A percentile compares a stretch with the other conserved stretches of the same genome.
phyloP scores from a whole-genome alignment of 345 rosid genomes.

The Psidium friedrichsthalianum region DNA sequence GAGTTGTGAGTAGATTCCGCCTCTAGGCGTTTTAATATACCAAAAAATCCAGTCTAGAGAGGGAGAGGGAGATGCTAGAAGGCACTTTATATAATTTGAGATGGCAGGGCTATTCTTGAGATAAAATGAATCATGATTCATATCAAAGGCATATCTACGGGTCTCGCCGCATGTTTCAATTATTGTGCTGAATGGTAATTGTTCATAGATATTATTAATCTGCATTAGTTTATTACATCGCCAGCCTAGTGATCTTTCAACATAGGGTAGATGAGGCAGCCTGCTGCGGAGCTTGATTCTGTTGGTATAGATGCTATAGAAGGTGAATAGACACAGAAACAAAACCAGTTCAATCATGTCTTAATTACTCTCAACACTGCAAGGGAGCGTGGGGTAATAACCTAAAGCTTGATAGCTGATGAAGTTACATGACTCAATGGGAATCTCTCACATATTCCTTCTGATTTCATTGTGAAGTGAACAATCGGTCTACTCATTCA shows the following conservation, averaged over 20 bases:
- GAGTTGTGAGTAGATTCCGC: neutral
- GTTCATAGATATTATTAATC: neutral
- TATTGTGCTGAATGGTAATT: neutral
- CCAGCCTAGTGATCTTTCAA: neutral
- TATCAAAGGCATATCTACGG: neutral
- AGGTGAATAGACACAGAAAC: neutral
- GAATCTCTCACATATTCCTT: neutral
- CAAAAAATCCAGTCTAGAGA: neutral
- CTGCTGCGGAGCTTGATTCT: neutral
- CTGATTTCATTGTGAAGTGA: neutral
- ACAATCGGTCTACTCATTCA: neutral
- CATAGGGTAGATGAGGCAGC: neutral
- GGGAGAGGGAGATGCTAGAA: neutral
- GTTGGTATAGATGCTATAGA: neutral
- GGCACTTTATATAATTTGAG: neutral
- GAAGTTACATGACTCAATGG: neutral
- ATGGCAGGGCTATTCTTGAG: neutral
- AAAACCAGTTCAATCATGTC: neutral
- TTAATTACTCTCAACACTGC: neutral
- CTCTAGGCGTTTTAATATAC: neutral
- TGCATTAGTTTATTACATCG: neutral
- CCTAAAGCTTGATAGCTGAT: neutral
- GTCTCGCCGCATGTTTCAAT: neutral
- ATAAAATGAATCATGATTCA: neutral
- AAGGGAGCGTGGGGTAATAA: rapidly evolving